Base-by-base conservation (phyloP, 306 rosid genomes). In the Quercus ilex region DNA sequence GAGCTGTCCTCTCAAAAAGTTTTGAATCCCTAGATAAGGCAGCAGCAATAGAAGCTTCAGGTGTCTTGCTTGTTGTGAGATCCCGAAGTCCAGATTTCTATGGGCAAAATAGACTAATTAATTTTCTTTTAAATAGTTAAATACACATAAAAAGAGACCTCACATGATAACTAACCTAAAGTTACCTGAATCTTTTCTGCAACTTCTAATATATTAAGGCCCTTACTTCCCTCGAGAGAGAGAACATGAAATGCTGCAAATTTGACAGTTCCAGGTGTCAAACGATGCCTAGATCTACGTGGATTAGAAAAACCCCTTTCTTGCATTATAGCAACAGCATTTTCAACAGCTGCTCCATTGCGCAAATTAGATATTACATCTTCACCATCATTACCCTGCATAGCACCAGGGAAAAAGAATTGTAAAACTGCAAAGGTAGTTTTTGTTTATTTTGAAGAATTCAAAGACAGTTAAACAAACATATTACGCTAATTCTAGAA, bases 211-310 rank as follows among this genome's bases (percentile, higher is more conserved):
- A 92, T 86, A 75, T 75, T 86, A 69, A 92, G 91, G 74, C 97
- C 97, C 63, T 77, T 80, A 77, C 86, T 88, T 84, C 93, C 97
- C 86, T 92, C 97, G 18, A 92, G 83, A 57, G 97, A 87, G 25
- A 92, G 95, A 69, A 92, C 97, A 79, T 92, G 93, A 88, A 90
- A 92, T 77, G 93, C 97, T 63, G 97, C 97, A 85, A 86, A 92
- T 72, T 92, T 92, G 33, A 90, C 95, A 75, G 97, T 92, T 79
- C 97, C 97, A 59, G 95, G 92, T 12, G 97, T 90, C 89, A 92
- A 83, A 4, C 86, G 78, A 82, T 89, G 97, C 85, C 92, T 86
- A 56, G 93, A 85, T 76, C 86, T 87, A 85, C 90, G 87, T 35
- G 81, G 85, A 73, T 85, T 89, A 55, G 89, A 85, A 57, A 92